Base-by-base conservation (phyloP, 2,329 filamentous ascomycete species). In the Aspergillus quadricinctus region DNA sequence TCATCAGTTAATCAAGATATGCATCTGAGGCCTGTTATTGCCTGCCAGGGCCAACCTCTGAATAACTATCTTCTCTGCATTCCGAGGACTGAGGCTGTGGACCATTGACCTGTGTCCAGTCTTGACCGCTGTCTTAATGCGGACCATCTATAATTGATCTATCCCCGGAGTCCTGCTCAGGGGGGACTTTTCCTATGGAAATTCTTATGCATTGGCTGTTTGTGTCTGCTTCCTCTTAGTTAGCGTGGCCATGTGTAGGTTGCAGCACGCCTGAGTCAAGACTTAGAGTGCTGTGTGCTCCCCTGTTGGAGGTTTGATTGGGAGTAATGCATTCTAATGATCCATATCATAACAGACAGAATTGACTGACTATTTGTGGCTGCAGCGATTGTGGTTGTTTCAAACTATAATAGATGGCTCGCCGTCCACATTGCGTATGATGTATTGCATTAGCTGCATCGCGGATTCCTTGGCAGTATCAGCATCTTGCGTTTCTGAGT, bases 131-230 rank as follows among this genome's bases (percentile, higher is more conserved):
- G 49, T 43, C 43, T n/a, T 52, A 19, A 37, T 48, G 43, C 48
- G 11, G 50, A 50, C 50, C 43, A 23, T 52, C 43, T 56, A 29
- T 40, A 25, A 41, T 49, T 35, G 4, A 50, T 53, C 50, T 53
- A 21, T 56, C 49, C 14, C 23, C 49, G 52, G 46, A 56, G 43
- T 29, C 50, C 29, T 23, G 50, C 54, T 49, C 52, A 11, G 27
- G 59, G 25, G 37, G 50, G 21, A 45, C 21, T 53, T 45, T 48
- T 55, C 58, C 50, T 17, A 60, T 11, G 4, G 60, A 57, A 50
- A 62, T 54, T 52, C 45, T 40, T 50, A 23, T 62, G 19, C 17
- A 59, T 45, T 62, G 48, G 52, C 56, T 62, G 53, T 46, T 52
- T 29, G 48, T 53, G 55, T 60, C 57, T 52, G 35, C 19, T 49